Evolutionary conservation across 2,329 filamentous ascomycete species (phyloP), one percentile per base, ranked within the genome.

Genomic region (Paecilomyces dactylethromorphus): DNA sequence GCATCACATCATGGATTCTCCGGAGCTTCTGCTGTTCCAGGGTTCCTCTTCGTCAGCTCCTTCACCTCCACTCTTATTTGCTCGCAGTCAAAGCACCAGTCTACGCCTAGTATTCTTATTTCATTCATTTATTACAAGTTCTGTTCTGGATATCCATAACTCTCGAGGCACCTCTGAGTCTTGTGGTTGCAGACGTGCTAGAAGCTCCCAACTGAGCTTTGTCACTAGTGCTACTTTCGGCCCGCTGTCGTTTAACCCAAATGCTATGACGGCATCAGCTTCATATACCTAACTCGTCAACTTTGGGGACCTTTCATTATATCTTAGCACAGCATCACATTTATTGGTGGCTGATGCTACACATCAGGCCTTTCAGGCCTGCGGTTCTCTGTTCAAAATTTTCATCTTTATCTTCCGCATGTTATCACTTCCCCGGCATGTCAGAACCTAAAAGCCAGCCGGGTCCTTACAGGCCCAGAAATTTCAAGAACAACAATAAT

Each of bases 11-110:
- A 53, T 53, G 51, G 51, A 53, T 26, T 29, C 29, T 29, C 29
- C 51, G 51, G 29, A 53, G 51, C 24, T 50, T 61, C 29, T 61
- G 58, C 33, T 57, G n/a, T 5, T 53, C 18, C 60, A 61, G 24
- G 35, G 39, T 45, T 29, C 21, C 32, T 33, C 39, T n/a, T 18
- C 39, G 13, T 45, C 39, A 45, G 39, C 39, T 45, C 39, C 39
- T 45, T 45, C n/a, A 45, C 39, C 39, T n/a, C n/a, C 39, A 4
- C 35, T 39, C 35, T 15, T 39, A 39, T 39, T 39, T 39, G 35
- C 35, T 6, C 35, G 32, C 32, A 45, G 15, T n/a, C n/a, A 18
- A 45, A 45, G 5, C 35, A 39, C 35, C 35, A 39, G 26, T 39
- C 13, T 12, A n/a, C 13, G 15, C 35, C 35, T 45, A n/a, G n/a